Conservation (phyloP, 2,329 filamentous ascomycete species). For the Phyllosticta citrichinensis region DNA sequence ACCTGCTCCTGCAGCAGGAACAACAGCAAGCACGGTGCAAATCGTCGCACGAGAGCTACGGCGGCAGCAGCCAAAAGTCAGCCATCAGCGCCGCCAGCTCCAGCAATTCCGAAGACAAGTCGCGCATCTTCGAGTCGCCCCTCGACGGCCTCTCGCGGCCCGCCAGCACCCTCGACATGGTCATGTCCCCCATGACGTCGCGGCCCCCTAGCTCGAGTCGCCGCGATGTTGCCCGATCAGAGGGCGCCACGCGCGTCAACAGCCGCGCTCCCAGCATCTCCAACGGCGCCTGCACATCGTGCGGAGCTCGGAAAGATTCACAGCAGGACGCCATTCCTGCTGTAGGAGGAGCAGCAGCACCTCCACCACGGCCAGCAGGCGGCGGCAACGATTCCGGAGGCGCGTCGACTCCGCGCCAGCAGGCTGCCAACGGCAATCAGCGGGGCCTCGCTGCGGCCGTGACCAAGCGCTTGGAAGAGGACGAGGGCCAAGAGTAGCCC, state of each 20-base stretch:
- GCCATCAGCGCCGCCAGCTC: not conserved
- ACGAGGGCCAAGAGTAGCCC: not conserved
- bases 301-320: not conserved
- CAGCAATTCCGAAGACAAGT: conserved; percentile 5
- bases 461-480: not conserved
- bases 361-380: not conserved
- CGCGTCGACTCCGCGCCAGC: not conserved
- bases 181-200: not conserved
- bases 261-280: conserved; percentile 15
- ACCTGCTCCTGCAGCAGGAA: not conserved
- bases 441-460: conserved; percentile 9
- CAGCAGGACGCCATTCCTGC: not conserved
- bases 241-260: conserved; percentile 17
- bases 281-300: not conserved
- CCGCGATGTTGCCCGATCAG: not conserved
- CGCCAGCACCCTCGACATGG: conserved; percentile 2
- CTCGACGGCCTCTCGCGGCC: conserved; percentile 3
- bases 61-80: not conserved
- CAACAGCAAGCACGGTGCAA: not conserved
- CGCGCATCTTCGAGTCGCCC: not conserved
- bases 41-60: not conserved
- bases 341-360: not conserved
- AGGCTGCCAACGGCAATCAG: not conserved
- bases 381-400: not conserved
- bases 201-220: not conserved